Evolutionary conservation across 169 alveolate genomes (phyloP).

Genomic region (Plasmodium falciparum): DNA sequence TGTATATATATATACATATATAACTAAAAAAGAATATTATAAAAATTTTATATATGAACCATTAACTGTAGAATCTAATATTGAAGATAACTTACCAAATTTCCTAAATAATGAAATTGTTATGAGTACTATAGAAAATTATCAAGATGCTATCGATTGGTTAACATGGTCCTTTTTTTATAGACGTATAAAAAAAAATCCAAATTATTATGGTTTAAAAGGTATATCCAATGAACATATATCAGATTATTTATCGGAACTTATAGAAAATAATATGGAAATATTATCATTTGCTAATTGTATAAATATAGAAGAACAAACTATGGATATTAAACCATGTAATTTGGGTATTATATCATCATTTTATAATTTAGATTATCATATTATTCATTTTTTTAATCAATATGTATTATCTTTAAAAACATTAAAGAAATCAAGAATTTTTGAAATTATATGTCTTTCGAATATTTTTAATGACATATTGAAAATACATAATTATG

Average conservation of each 20-base stretch:
- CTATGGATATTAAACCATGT: slow-evolving; percentile 89
- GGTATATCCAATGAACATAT: slow-evolving; percentile 95
- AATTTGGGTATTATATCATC: slow-evolving; percentile 84
- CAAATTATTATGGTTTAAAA: slow-evolving; percentile 97
- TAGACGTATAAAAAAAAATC: slow-evolving; percentile 98
- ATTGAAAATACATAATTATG: slow-evolving; percentile 30
- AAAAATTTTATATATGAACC: slow-evolving; percentile 98
- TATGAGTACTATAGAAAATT: slow-evolving; percentile 95
- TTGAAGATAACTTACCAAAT: slow-evolving; percentile 95
- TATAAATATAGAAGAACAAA: slow-evolving; percentile 91
- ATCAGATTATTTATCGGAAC: slow-evolving; percentile 96
- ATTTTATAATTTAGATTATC: slow-evolving; percentile 59
- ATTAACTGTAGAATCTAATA: slow-evolving; percentile 97
- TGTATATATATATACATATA: slow-evolving; percentile 86
- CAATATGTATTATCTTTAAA: slow-evolving; percentile 40
- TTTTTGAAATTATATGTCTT: slow-evolving; percentile 33
- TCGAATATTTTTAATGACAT: slow-evolving; percentile 82
- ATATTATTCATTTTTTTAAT: slow-evolving; percentile 51
- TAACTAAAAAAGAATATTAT: slow-evolving; percentile 96
- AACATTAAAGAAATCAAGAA: slow-evolving; percentile 33
- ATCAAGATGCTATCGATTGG: slow-evolving; percentile 99
- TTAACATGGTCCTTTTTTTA: slow-evolving; percentile 99
- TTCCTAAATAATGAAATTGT: slow-evolving; percentile 98
- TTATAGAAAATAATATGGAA: slow-evolving; percentile 95
- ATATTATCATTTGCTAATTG: slow-evolving; percentile 95